A percentile compares a stretch with the other conserved stretches of the same genome.
Conservation (phyloP, 164 flowering plant genomes). For the Warburgia ugandensis region DNA sequence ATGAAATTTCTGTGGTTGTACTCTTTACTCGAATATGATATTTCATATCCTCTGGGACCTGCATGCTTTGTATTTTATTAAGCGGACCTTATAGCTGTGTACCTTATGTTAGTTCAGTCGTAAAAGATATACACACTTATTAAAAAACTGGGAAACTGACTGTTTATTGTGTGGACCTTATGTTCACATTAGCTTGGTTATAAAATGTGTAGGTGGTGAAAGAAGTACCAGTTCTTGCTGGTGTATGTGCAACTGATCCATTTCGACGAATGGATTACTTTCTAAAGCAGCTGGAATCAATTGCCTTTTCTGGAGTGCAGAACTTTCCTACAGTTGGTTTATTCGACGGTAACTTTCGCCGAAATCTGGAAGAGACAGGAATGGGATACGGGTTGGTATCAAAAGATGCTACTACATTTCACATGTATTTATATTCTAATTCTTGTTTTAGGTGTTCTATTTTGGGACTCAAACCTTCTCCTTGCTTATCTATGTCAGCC, state of each 20-base stretch:
- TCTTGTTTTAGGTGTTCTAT: not conserved
- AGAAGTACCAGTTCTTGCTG: constrained; percentile 88
- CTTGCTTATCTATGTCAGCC: constrained; percentile 27
- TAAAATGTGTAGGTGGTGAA: constrained; percentile 62
- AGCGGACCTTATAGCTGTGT: too few species aligned
- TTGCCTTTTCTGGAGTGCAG: constrained; percentile 89
- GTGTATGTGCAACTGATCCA: constrained; percentile 95
- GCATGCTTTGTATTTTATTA: too few species aligned
- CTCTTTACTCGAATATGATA: too few species aligned
- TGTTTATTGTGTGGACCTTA: too few species aligned
- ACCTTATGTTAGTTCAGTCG: too few species aligned
- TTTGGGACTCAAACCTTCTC: constrained; percentile 5
- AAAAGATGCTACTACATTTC: not conserved
- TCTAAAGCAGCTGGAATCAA: constrained; percentile 67
- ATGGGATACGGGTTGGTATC: constrained; percentile 82
- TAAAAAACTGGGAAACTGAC: too few species aligned
- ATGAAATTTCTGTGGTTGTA: too few species aligned
- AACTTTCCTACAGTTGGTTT: constrained; percentile 98
- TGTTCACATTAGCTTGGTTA: not conserved
- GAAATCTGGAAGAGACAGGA: constrained; percentile 96
- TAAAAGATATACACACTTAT: too few species aligned
- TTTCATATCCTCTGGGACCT: too few species aligned
- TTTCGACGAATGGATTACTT: constrained; percentile 87
- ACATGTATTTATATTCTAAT: not conserved
- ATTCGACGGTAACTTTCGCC: constrained; percentile 90